Evolutionary conservation across 2,329 filamentous ascomycete species (phyloP).

Genomic region (Colletotrichum melonis): DNA sequence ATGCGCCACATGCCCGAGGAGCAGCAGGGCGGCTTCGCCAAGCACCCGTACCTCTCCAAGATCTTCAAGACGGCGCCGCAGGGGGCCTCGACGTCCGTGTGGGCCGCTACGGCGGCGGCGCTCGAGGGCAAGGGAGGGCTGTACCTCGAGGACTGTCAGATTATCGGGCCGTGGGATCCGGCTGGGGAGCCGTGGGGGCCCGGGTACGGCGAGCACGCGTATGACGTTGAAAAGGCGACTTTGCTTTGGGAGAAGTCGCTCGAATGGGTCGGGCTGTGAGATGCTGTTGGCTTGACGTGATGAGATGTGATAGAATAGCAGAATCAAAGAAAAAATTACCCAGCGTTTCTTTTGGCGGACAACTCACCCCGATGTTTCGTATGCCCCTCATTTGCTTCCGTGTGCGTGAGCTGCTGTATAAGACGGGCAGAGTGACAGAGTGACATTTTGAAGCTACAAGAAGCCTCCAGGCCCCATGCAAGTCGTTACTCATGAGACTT

Average conservation of each 20-base stretch:
- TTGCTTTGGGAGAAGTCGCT: neutral
- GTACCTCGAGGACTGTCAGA: neutral
- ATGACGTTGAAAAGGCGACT: neutral
- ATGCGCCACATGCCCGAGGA: too few species aligned
- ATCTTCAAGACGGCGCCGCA: conserved; percentile 33
- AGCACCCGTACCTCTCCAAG: neutral
- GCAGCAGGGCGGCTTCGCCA: neutral
- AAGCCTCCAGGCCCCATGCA: too few species aligned
- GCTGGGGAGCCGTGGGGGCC: neutral
- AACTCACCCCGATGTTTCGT: too few species aligned
- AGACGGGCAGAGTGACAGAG: too few species aligned
- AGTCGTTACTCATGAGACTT: too few species aligned
- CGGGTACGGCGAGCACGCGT: neutral
- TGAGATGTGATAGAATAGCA: too few species aligned
- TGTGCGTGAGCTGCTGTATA: too few species aligned
- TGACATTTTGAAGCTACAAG: too few species aligned
- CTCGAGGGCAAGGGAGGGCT: neutral
- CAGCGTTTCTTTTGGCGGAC: too few species aligned
- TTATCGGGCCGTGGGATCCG: neutral
- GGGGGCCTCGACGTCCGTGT: neutral
- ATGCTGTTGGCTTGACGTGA: too few species aligned
- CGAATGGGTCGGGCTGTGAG: neutral
- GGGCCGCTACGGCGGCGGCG: neutral
- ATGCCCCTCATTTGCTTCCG: too few species aligned
- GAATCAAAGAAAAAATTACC: too few species aligned